Evolutionary conservation across 805 yeast species (phyloP), one percentile per base, ranked within the genome.

Genomic region (Candida andamanensis): DNA sequence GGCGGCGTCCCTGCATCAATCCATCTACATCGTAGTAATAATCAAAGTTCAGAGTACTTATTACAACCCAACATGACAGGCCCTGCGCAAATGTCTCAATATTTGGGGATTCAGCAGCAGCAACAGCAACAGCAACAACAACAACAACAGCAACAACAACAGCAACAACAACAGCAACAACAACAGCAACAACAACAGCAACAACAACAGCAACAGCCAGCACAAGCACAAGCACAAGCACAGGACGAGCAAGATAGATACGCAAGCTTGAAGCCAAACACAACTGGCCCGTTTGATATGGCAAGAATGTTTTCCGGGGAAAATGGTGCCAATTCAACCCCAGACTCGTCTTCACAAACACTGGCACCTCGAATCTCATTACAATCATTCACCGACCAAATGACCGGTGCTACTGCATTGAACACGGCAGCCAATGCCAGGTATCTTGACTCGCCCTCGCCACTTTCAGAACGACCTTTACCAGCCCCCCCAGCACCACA

Each of bases 1-100:
- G 78, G 72, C 44, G 89, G 90, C n/a, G 71, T 72, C 1, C 83
- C 86, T 0, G 60, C 80, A 1, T 72, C 66, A 36, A 60, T 74
- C 26, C 78, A 67, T 41, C 55, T 58, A 25, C n/a, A n/a, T n/a
- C n/a, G n/a, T n/a, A 33, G 43, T 11, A 33, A 34, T n/a, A 30
- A 34, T 22, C 15, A 33, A 3, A 41, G 49, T 11, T 26, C 26
- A 26, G 11, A 26, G 13, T 41, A 42, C 15, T 42, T 56, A 10
- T 50, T 65, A 24, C 45, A 49, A 37, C 71, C 72, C n/a, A 66
- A 65, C 38, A 58, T 62, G 68, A 65, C 72, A 1, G 72, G 72
- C 0, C 72, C 72, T 2, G 63, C 59, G 4, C 68, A 63, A 38
- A 63, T 64, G 63, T 52, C 63, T 1, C 50, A 50, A 36, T 42